A percentile compares a stretch with the other conserved stretches of the same genome.
Evolutionary conservation across 176 grass and related monocot genomes (phyloP).

Genomic region (Bolboschoenus planiculmis): DNA sequence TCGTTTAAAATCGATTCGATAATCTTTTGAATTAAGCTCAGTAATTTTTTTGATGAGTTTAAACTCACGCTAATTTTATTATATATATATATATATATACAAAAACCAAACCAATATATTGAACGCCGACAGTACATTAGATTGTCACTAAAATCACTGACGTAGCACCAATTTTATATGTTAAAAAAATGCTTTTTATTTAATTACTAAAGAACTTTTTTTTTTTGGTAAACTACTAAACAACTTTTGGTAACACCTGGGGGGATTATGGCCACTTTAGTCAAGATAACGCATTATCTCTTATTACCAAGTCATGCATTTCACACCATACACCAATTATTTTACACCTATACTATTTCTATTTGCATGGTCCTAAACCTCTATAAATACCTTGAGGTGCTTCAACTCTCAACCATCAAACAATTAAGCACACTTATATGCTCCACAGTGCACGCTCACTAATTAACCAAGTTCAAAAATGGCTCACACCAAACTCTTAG

Average conservation of each 20-base stretch:
- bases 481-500: slow-evolving; percentile 18
- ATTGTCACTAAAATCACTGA: not conserved
- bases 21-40: too few species aligned
- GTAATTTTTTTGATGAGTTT: too few species aligned
- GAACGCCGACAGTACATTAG: too few species aligned
- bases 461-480: not conserved
- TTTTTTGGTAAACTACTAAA: too few species aligned
- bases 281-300: slow-evolving; percentile 32
- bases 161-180: not conserved
- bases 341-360: not conserved
- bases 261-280: slow-evolving; percentile 6
- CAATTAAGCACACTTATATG: not conserved
- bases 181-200: too few species aligned
- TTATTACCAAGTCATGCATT: slow-evolving; percentile 11
- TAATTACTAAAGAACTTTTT: too few species aligned
- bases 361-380: slow-evolving; percentile 13
- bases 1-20: too few species aligned
- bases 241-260: not conserved
- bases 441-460: not conserved
- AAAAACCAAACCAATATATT: too few species aligned
- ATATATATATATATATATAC: too few species aligned
- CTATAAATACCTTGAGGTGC: slow-evolving; percentile 24
- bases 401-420: not conserved
- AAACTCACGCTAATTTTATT: too few species aligned
- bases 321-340: slow-evolving; percentile 11